phyloP scores from a whole-genome alignment of 257 asterid species.

The Dorcoceras hygrometricum region DNA sequence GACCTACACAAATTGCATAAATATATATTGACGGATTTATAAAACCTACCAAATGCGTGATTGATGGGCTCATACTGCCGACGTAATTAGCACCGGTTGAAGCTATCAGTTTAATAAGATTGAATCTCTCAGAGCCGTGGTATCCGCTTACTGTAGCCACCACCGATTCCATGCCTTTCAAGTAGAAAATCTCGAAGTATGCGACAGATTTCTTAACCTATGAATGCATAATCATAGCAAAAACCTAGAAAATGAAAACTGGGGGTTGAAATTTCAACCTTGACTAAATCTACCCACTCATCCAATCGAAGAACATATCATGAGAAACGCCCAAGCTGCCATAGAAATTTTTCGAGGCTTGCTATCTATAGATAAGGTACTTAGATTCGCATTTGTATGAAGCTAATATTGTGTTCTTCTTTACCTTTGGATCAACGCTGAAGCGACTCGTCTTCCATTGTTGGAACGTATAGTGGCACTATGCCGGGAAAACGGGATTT shows the following conservation, averaged over 20 bases:
- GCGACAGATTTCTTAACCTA: background rate
- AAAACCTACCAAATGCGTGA: conserved; percentile 50
- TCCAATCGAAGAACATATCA: background rate
- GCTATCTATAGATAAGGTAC: no score
- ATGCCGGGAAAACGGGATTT: conserved; percentile 48
- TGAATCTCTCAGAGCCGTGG: conserved; percentile 44
- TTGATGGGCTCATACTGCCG: conserved; percentile 39
- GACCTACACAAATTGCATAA: conserved; percentile 4
- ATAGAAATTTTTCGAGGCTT: background rate
- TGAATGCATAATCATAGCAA: background rate
- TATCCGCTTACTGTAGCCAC: conserved; percentile 56
- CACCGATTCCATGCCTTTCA: conserved; percentile 63
- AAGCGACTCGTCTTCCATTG: conserved; percentile 37
- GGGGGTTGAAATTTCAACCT: background rate
- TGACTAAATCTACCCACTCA: background rate
- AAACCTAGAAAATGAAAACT: background rate
- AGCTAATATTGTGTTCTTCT: background rate
- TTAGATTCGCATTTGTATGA: background rate
- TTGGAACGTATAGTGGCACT: conserved; percentile 10
- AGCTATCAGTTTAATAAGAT: conserved; percentile 44
- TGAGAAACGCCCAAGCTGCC: conserved; percentile 23
- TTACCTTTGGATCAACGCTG: conserved; percentile 35
- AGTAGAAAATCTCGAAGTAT: conserved; percentile 27
- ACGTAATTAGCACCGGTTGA: conserved; percentile 46
- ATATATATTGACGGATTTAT: background rate